Evolutionary conservation across 345 rosid species (phyloP).

Genomic region (Aquilaria malaccensis): DNA sequence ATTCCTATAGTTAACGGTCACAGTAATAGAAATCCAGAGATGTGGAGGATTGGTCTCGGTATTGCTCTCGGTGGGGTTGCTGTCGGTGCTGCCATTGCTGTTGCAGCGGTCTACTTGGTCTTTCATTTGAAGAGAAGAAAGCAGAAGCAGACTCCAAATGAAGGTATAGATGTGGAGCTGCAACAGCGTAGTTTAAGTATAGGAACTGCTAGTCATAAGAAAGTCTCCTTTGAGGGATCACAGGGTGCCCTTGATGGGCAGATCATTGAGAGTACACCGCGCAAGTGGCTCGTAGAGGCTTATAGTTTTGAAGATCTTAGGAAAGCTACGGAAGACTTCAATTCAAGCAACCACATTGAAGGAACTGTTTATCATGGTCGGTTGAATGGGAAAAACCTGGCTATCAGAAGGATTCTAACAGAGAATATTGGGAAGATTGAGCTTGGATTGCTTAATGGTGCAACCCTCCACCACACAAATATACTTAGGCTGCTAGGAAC

Average conservation of each 20-base stretch:
- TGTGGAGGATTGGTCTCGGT: constrained; percentile 43
- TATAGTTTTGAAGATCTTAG: constrained; percentile 55
- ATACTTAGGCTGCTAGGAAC: constrained; percentile 67
- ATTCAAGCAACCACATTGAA: constrained; percentile 57
- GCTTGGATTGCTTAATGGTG: constrained; percentile 37
- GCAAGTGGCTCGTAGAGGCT: constrained; percentile 38
- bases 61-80: constrained; percentile 44
- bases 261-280: constrained; percentile 31
- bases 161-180: constrained; percentile 45
- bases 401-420: constrained; percentile 37
- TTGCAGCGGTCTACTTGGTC: constrained; percentile 40
- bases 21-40: constrained; percentile 29
- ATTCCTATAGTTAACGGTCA: constrained; percentile 22
- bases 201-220: constrained; percentile 77
- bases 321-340: constrained; percentile 80
- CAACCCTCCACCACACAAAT: constrained; percentile 68
- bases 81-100: constrained; percentile 46
- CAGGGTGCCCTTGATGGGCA: constrained; percentile 45
- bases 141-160: constrained; percentile 22
- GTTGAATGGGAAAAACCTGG: constrained; percentile 75
- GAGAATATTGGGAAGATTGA: constrained; percentile 41
- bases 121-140: constrained; percentile 51
- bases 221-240: constrained; percentile 76
- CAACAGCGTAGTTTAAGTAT: constrained; percentile 72
- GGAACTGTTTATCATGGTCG: constrained; percentile 76